phyloP scores from a whole-genome alignment of 495 filamentous ascomycete species.

The Neurospora sp. region DNA sequence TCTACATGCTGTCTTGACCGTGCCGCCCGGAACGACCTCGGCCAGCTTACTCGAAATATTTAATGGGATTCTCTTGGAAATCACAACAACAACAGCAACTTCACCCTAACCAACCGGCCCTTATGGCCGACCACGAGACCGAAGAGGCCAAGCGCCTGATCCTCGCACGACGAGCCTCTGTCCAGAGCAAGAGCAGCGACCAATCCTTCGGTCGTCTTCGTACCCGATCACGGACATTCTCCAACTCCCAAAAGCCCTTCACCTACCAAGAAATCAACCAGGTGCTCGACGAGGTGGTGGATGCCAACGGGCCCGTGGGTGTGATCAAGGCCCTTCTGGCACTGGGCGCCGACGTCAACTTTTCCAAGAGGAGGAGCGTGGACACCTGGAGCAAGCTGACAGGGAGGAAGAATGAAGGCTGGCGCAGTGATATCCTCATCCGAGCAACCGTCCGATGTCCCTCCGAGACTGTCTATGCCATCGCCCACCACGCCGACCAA shows the following conservation, averaged over 20 bases:
- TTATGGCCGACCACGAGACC: conserved; percentile 11
- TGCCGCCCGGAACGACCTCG: not conserved
- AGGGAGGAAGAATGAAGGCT: conserved; percentile 6
- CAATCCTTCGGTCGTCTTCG: conserved; percentile 11
- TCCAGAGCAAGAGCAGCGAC: conserved; percentile 6
- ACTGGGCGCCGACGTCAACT: conserved; percentile 25
- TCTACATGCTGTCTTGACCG: not conserved
- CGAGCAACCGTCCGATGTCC: conserved; percentile 17
- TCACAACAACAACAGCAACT: not conserved
- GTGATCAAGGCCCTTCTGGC: conserved; percentile 18
- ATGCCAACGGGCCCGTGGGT: conserved; percentile 16
- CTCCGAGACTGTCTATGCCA: conserved; percentile 14
- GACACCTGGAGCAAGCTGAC: conserved; percentile 14
- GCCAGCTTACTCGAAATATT: not conserved
- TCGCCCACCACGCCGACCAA: conserved; percentile 23
- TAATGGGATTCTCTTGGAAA: not conserved
- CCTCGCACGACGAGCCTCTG: conserved; percentile 10
- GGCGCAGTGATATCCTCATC: conserved; percentile 17
- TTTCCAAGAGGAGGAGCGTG: conserved; percentile 11
- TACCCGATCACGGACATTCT: not conserved
- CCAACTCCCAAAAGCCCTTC: conserved; percentile 7
- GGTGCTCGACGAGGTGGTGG: conserved; percentile 18
- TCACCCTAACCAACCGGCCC: not conserved
- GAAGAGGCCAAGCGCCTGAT: conserved; percentile 19
- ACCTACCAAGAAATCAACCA: conserved; percentile 20